Base-by-base conservation (phyloP, 768 basidiomycete genomes). In the Suillus discolor region DNA sequence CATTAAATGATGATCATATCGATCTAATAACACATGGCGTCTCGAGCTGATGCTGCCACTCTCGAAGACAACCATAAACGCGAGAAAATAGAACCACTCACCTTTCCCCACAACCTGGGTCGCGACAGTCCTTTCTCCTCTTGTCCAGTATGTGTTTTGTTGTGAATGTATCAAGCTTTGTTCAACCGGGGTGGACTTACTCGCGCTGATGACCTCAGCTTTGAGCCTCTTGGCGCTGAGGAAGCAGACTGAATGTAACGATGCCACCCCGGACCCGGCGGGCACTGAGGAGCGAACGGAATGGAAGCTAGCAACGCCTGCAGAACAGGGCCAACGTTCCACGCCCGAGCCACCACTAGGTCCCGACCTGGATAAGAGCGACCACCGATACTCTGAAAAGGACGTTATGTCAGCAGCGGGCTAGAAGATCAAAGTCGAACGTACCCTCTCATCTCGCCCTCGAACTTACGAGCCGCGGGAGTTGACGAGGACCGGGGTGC, bases 401-500 rank as follows among this genome's bases (percentile, higher is more conserved):
- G n/a, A 7, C 4, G 4, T 4, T 3, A 38, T 38, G 38, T 57
- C 13, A 57, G 57, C 8, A 38, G 31, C 15, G 13, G n/a, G 18
- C 36, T 8, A 15, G 4, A 39, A 38, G n/a, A 16, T 38, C 0
- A 38, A 13, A 25, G 1, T 23, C 23, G 13, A 15, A 57, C 55
- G 0, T 23, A 23, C 55, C 36, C 36, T 38, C 55, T 57, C 55
- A 57, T 57, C 55, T 38, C 36, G 36, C 7, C 13, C n/a, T n/a
- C 55, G n/a, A 23, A 6, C 28, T 38, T 12, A 57, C 34, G 31
- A n/a, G 7, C 36, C 1, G 15, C 36, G 12, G 38, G n/a, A 57
- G 55, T 57, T 57, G 55, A 23, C 34, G n/a, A 23, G 55, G 55
- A 36, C n/a, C 36, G 36, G 55, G 36, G 36, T 57, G 55, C 36